Evolutionary conservation across 441 rosid genomes (phyloP).

Genomic region (Populus trichocarpa): DNA sequence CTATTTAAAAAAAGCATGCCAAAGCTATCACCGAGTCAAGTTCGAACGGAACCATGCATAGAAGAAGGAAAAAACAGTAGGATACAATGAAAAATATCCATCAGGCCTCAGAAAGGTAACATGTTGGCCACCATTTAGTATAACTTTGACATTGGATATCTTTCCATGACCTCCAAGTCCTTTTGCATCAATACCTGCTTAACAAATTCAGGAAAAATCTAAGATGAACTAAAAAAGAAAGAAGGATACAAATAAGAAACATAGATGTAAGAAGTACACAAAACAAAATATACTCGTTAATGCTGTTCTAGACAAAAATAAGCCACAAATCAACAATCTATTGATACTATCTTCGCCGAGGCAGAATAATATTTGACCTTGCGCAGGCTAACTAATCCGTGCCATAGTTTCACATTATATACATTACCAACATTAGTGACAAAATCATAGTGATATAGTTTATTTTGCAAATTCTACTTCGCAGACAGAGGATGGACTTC

Average conservation of each 20-base stretch:
- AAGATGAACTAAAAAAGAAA: conserved; percentile 7
- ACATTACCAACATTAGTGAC: background rate
- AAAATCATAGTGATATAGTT: background rate
- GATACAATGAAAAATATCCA: conserved; percentile 98
- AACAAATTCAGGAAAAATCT: conserved; percentile 18
- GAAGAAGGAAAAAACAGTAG: conserved; percentile 20
- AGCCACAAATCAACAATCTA: conserved; percentile 3
- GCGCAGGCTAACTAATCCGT: background rate
- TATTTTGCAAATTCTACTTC: background rate
- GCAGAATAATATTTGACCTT: background rate
- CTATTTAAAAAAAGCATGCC: background rate
- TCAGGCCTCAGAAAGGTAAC: conserved; percentile 83
- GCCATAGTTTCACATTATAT: background rate
- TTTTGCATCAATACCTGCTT: conserved; percentile 43
- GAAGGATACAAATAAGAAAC: background rate
- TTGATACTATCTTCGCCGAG: background rate
- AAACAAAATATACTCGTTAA: too few relatives aligned
- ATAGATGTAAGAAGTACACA: conserved; percentile 4
- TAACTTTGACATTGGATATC: conserved; percentile 67
- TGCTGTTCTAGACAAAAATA: background rate
- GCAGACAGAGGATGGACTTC: background rate
- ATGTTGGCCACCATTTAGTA: conserved; percentile 81
- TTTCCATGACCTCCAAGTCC: conserved; percentile 62
- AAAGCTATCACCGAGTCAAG: background rate
- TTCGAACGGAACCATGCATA: background rate